phyloP scores from a whole-genome alignment of 139 green algal genomes.

The Picochlorum sp. region DNA sequence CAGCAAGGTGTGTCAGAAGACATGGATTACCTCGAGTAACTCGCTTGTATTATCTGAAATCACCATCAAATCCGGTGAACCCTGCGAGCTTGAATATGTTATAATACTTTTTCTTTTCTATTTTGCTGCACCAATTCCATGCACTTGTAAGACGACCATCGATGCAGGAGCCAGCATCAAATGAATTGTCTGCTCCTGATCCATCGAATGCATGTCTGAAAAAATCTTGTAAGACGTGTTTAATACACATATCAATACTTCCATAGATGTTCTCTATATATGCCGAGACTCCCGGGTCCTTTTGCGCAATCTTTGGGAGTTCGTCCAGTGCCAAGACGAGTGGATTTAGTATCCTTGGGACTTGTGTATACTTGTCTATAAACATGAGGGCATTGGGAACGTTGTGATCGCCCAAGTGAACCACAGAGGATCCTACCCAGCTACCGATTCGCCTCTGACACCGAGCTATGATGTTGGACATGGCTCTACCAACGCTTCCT shows the following conservation, averaged over 20 bases:
- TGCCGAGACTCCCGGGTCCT: constrained; percentile 26
- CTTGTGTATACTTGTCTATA: constrained; percentile 95
- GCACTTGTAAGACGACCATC: constrained; percentile 65
- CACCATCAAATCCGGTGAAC: constrained; percentile 80
- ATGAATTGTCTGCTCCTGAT: constrained; percentile 75
- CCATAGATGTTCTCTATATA: constrained; percentile 54
- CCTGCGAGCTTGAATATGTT: constrained; percentile 74
- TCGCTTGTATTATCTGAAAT: constrained; percentile 21
- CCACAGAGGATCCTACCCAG: constrained; percentile 86
- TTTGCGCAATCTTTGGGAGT: constrained; percentile 59
- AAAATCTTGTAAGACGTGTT: constrained; percentile 79
- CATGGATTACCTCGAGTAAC: background rate
- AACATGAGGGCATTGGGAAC: constrained; percentile 92
- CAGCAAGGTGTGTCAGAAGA: constrained; percentile 1
- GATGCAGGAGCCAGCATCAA: constrained; percentile 54
- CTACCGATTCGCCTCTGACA: constrained; percentile 71
- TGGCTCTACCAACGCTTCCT: constrained; percentile 50
- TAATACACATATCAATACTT: constrained; percentile 53
- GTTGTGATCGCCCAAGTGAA: constrained; percentile 95
- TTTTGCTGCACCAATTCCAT: constrained; percentile 84
- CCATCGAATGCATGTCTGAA: constrained; percentile 93
- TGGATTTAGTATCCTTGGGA: constrained; percentile 87
- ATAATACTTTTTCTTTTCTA: constrained; percentile 57
- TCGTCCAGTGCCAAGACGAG: constrained; percentile 76
- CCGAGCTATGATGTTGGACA: constrained; percentile 58